phyloP scores from a whole-genome alignment of 306 rosid genomes.

The Fragaria ananassa region DNA sequence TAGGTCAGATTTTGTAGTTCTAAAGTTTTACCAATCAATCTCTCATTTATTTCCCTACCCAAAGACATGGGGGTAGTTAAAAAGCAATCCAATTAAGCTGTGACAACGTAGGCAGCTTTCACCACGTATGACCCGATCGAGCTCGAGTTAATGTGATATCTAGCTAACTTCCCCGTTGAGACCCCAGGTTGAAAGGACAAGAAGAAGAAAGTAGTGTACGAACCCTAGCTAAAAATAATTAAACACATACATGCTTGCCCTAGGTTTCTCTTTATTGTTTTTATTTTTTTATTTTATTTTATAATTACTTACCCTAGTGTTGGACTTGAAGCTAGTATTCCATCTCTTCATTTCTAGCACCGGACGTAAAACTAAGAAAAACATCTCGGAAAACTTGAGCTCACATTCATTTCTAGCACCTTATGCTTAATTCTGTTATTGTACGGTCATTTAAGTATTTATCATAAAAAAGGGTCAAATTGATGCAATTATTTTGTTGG shows the following conservation, averaged over 20 bases:
- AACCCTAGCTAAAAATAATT: background rate
- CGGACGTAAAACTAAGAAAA: too few relatives aligned
- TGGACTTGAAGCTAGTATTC: too few relatives aligned
- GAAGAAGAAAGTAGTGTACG: background rate
- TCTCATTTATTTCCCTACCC: background rate
- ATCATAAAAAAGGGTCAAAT: background rate
- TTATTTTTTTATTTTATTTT: too few relatives aligned
- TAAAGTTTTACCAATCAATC: background rate
- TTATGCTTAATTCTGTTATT: background rate
- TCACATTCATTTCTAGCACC: background rate
- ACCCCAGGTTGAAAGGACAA: background rate
- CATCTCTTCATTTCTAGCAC: background rate
- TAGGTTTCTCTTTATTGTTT: too few relatives aligned
- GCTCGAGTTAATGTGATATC: background rate
- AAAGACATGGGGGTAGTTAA: background rate
- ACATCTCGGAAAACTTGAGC: too few relatives aligned
- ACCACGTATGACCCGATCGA: background rate
- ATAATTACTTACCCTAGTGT: too few relatives aligned
- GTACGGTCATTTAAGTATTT: background rate
- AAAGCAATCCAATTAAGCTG: background rate
- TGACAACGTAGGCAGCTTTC: background rate
- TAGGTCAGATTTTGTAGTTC: background rate
- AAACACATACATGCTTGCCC: too few relatives aligned
- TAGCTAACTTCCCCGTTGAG: background rate
- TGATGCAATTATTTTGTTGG: background rate